Percentiles rank a stretch among this genome's conserved stretches.
Conservation (phyloP, 73 alveolate species). For the Paraurostyla sp. region DNA sequence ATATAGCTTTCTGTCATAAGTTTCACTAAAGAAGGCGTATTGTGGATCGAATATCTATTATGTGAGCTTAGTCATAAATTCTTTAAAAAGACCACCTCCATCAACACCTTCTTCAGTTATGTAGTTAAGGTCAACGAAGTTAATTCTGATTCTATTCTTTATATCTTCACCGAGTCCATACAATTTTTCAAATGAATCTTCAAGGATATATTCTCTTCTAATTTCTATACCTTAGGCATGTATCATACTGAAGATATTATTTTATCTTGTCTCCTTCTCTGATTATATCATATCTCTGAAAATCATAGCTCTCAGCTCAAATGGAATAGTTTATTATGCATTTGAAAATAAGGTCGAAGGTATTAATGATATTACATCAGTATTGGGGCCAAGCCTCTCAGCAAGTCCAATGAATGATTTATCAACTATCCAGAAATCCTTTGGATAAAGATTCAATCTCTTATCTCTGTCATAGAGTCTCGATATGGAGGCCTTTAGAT, state of each 20-base stretch:
- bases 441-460: conserved; percentile 18
- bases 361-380: not conserved
- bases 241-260: not conserved
- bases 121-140: conserved; percentile 47
- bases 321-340: conserved; percentile 47
- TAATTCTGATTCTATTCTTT: conserved; percentile 32
- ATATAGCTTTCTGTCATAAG: conserved; percentile 49
- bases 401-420: not conserved
- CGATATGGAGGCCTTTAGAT: not conserved
- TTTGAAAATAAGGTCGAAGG: not conserved
- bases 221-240: conserved; percentile 29
- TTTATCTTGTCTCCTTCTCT: not conserved
- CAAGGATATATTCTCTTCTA: conserved; percentile 56
- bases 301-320: conserved; percentile 37
- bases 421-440: conserved; percentile 57
- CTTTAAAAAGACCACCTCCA: conserved; percentile 79
- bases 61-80: conserved; percentile 60
- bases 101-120: conserved; percentile 68
- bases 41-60: conserved; percentile 45
- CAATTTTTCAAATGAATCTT: conserved; percentile 60
- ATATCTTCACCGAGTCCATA: conserved; percentile 49
- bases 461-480: conserved; percentile 66
- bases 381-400: not conserved
- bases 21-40: conserved; percentile 63
- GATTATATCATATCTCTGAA: not conserved